phyloP scores from a whole-genome alignment of 108 stramenopile species.

The Mayamaea pseudoterrestris region DNA sequence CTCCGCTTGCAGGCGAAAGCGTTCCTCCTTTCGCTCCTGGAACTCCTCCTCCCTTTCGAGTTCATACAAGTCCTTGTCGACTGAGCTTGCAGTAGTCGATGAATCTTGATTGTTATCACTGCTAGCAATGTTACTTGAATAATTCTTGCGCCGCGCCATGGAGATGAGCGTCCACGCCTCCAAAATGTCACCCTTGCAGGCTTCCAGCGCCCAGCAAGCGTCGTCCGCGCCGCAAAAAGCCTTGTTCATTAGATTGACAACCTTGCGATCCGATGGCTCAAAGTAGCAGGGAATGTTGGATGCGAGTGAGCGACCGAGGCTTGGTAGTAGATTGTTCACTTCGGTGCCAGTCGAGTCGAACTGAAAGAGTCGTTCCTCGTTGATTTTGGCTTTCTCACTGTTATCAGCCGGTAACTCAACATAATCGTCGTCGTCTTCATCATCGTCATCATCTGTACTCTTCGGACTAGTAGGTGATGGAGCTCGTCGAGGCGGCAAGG shows the following conservation, averaged over 20 bases:
- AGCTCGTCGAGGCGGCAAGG: constrained; percentile 15
- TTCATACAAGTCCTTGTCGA: constrained; percentile 4
- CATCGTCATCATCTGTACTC: not conserved
- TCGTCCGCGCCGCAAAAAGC: constrained; percentile 12
- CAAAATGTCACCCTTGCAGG: constrained; percentile 17
- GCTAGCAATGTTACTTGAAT: not conserved
- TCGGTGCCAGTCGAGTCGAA: constrained; percentile 11
- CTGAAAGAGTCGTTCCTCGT: constrained; percentile 9
- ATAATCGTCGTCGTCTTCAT: constrained; percentile 16
- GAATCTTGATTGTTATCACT: not conserved
- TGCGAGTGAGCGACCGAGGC: constrained; percentile 5
- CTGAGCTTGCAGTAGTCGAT: not conserved
- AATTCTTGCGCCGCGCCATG: constrained; percentile 8
- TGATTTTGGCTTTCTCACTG: not conserved
- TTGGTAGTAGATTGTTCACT: constrained; percentile 9
- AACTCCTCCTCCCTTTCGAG: constrained; percentile 5
- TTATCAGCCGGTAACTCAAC: not conserved
- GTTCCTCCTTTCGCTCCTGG: constrained; percentile 3
- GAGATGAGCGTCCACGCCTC: constrained; percentile 18
- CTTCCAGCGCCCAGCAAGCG: constrained; percentile 28
- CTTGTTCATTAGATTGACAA: constrained; percentile 17
- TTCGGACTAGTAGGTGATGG: not conserved
- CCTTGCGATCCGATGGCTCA: constrained; percentile 11
- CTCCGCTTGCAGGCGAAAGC: constrained; percentile 6
- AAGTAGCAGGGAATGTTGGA: constrained; percentile 14